A percentile compares a stretch with the other conserved stretches of the same genome.
These are phyloP conservation scores for Laetiporus sulphureus DNA, from an alignment of 1,284 basidiomycete genomes.

Conservation along the genomic window DNA sequence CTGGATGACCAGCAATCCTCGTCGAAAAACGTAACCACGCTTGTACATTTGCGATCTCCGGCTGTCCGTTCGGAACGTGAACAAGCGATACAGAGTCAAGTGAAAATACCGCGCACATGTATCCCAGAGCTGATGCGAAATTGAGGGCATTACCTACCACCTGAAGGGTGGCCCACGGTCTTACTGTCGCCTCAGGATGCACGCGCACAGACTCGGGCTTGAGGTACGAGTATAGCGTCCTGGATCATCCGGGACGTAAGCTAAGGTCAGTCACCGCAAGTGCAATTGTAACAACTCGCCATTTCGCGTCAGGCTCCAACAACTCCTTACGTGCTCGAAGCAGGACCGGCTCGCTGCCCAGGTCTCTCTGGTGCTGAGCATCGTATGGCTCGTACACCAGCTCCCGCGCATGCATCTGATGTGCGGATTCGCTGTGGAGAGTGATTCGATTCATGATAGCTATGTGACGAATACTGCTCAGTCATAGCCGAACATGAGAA, in stretches of 20 bases:
- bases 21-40: conserved; percentile 65
- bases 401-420: conserved; percentile 63
- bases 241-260: conserved; percentile 18
- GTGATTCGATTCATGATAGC: conserved; percentile 71
- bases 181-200: conserved; percentile 75
- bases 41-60: conserved; percentile 72
- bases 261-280: neutral
- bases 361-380: conserved; percentile 50
- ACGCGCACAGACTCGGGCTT: conserved; percentile 73
- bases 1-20: conserved; percentile 61
- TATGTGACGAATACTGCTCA: conserved; percentile 27
- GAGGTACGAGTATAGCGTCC: conserved; percentile 69
- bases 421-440: conserved; percentile 66
- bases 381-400: conserved; percentile 71
- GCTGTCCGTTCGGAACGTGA: conserved; percentile 27
- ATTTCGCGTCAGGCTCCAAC: conserved; percentile 48
- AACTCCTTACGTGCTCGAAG: conserved; percentile 70
- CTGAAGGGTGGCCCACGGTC: conserved; percentile 72
- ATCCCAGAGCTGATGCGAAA: conserved; percentile 72
- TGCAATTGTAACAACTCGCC: conserved; percentile 34
- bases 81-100: neutral
- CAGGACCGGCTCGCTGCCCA: conserved; percentile 56
- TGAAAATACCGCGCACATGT: conserved; percentile 40
- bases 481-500: conserved; percentile 4
- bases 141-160: conserved; percentile 70